Evolutionary conservation across 441 rosid genomes (phyloP).

Genomic region (Populus hybrid): DNA sequence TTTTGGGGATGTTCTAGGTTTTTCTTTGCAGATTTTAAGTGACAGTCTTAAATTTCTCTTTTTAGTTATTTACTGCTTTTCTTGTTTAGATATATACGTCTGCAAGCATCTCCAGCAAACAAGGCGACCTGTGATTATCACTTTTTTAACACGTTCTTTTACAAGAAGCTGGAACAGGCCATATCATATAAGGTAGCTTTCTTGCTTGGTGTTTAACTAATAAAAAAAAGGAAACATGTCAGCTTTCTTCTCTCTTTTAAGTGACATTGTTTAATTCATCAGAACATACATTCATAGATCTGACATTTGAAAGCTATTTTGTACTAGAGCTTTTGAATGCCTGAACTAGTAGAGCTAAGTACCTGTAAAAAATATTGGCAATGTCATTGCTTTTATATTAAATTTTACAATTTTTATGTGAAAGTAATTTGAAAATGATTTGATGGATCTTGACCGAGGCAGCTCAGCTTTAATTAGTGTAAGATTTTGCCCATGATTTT

Average conservation of each 20-base stretch:
- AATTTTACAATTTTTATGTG: neutral
- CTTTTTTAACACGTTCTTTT: conserved; percentile 86
- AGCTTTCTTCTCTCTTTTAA: neutral
- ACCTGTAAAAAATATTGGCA: conserved; percentile 1
- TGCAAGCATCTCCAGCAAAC: conserved; percentile 47
- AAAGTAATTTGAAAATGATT: neutral
- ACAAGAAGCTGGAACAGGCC: conserved; percentile 81
- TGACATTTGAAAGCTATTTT: neutral
- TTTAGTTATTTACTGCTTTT: conserved; percentile 14
- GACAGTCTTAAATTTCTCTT: neutral
- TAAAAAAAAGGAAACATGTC: neutral
- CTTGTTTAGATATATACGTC: conserved; percentile 62
- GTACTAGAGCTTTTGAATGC: neutral
- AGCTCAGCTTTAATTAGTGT: neutral
- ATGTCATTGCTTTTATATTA: neutral
- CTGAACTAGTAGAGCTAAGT: neutral
- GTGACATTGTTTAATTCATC: neutral
- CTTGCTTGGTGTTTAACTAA: conserved; percentile 12
- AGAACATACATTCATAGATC: neutral
- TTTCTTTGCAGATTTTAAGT: conserved; percentile 10
- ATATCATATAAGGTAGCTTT: conserved; percentile 61
- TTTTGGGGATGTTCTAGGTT: conserved; percentile 4
- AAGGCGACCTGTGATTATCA: conserved; percentile 57
- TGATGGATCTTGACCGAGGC: conserved; percentile 1
- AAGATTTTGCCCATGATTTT: conserved; percentile 4